Conservation (phyloP, 2,329 filamentous ascomycete species). For the Thielaviopsis populi region DNA sequence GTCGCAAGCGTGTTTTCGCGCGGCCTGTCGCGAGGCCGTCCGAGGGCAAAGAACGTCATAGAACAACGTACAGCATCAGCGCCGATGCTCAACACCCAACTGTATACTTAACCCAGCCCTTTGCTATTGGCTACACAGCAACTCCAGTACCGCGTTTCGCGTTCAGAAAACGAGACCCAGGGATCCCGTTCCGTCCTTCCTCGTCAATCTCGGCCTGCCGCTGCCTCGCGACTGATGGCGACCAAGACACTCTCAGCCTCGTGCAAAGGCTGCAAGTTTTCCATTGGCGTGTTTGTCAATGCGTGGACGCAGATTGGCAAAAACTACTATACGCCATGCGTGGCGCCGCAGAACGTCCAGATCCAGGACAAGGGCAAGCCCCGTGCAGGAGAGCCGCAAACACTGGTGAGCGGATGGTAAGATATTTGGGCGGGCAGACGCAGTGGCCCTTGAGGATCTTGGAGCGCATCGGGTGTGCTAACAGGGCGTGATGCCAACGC, state of each 20-base stretch:
- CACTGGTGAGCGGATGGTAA: constrained; percentile 27
- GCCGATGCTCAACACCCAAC: not conserved
- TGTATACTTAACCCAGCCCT: not conserved
- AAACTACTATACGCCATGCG: constrained; percentile 27
- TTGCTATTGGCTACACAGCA: not conserved
- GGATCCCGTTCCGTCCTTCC: not conserved
- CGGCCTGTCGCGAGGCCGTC: not conserved
- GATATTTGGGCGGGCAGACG: not conserved
- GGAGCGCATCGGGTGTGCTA: not conserved
- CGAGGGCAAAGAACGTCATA: not conserved
- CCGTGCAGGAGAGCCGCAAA: constrained; percentile 24
- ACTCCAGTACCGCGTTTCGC: not conserved
- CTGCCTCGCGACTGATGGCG: not conserved
- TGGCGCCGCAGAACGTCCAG: constrained; percentile 19
- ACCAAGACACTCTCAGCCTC: constrained; percentile 18
- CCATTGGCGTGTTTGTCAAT: constrained; percentile 25
- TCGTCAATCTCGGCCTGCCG: not conserved
- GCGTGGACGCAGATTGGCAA: constrained; percentile 29
- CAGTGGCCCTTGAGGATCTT: too few relatives aligned
- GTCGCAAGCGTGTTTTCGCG: not conserved
- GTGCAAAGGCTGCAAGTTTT: constrained; percentile 25
- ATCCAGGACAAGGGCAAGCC: constrained; percentile 21
- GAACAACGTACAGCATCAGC: not conserved
- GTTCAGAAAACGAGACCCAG: not conserved
- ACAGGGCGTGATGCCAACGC: not conserved